These are phyloP conservation scores for Asterionellopsis glacialis DNA, from an alignment of 108 stramenopile genomes.

Conservation along the genomic window DNA sequence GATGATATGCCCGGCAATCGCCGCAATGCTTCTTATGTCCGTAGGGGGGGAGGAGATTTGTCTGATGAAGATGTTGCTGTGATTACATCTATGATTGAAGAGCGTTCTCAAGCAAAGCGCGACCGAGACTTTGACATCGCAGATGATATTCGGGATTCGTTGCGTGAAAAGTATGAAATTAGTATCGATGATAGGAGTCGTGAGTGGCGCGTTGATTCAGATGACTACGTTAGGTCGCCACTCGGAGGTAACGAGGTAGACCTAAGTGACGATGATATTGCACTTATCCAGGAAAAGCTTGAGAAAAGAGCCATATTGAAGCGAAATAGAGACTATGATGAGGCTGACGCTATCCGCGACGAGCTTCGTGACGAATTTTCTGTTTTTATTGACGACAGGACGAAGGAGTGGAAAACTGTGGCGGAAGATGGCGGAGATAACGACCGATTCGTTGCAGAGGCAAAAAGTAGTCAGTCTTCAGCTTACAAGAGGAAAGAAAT, in stretches of 20 bases:
- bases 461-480: background rate
- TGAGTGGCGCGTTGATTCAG: constrained; percentile 42
- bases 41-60: constrained; percentile 36
- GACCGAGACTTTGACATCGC: constrained; percentile 44
- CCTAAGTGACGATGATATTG: constrained; percentile 8
- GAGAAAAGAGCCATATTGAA: constrained; percentile 13
- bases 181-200: constrained; percentile 42
- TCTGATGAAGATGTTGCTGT: constrained; percentile 26
- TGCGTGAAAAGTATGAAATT: constrained; percentile 32
- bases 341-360: constrained; percentile 26
- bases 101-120: constrained; percentile 39
- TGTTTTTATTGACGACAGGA: constrained; percentile 24
- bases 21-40: constrained; percentile 6
- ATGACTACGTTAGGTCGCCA: constrained; percentile 15
- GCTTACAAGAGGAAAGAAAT: background rate
- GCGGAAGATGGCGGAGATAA: background rate
- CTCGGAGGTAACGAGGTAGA: background rate
- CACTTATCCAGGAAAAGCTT: constrained; percentile 10
- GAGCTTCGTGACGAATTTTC: constrained; percentile 14
- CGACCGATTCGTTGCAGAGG: background rate
- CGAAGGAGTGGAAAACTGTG: constrained; percentile 22
- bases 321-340: constrained; percentile 15
- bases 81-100: constrained; percentile 21
- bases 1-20: background rate
- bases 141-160: constrained; percentile 49